phyloP scores from a whole-genome alignment of 176 grass and related monocot species.

The Panicum miliaceum region DNA sequence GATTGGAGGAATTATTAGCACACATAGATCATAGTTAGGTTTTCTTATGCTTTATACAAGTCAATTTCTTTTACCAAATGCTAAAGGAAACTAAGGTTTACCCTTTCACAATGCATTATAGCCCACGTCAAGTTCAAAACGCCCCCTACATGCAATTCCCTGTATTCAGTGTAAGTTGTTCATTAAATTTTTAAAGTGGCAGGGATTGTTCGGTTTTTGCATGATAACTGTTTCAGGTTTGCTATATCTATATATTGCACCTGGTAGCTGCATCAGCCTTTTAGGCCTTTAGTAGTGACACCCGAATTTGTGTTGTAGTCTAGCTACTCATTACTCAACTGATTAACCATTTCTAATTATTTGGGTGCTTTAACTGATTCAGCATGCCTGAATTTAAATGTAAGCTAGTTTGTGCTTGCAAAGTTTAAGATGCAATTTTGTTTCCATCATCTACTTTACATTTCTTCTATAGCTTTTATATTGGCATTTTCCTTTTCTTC shows the following conservation, averaged over 20 bases:
- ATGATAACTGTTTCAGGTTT: not conserved
- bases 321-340: not conserved
- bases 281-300: not conserved
- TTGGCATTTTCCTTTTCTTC: not conserved
- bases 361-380: not conserved
- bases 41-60: not conserved
- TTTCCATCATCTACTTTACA: not conserved
- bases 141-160: not conserved
- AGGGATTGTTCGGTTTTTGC: not conserved
- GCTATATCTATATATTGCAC: not conserved
- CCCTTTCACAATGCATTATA: not conserved
- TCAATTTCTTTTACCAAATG: not conserved
- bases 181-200: constrained; percentile 3
- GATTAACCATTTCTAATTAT: not conserved
- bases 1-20: not conserved
- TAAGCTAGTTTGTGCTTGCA: constrained; percentile 17
- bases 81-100: not conserved
- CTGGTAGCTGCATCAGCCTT: constrained; percentile 1
- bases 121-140: not conserved
- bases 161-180: not conserved
- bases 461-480: not conserved
- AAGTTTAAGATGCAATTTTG: constrained; percentile 11
- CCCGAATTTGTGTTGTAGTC: not conserved
- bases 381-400: not conserved
- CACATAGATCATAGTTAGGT: not conserved